Percentiles rank a stretch among this genome's conserved stretches.
Conservation (phyloP, 1,284 basidiomycete genomes). For the Puccinia novopanici region DNA sequence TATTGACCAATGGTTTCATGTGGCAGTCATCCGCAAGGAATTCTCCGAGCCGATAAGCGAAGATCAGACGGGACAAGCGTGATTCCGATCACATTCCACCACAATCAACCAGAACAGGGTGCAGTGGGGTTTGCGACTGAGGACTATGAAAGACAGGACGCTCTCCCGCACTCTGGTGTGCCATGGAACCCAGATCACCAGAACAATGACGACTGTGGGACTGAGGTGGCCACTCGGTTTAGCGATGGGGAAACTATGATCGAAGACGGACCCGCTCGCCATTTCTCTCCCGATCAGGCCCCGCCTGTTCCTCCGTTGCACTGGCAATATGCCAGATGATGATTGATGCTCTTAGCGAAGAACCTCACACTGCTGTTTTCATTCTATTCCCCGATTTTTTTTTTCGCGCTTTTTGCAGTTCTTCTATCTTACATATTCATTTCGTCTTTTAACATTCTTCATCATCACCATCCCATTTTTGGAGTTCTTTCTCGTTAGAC, state of each 20-base stretch:
- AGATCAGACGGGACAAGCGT: constrained; percentile 2
- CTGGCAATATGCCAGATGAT: not conserved
- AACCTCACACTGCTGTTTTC: no score
- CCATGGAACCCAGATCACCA: not conserved
- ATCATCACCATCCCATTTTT: no score
- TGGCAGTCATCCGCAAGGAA: not conserved
- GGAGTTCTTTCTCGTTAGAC: no score
- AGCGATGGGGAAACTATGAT: constrained; percentile 10
- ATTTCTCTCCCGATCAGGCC: not conserved
- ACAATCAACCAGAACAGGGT: not conserved
- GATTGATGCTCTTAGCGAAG: no score
- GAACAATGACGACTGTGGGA: not conserved
- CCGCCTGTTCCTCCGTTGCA: not conserved
- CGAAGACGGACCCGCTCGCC: not conserved
- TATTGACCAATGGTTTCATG: not conserved
- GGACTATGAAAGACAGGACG: not conserved
- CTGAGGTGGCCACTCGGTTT: constrained; percentile 5
- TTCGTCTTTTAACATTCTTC: no score
- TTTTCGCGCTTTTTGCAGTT: no score
- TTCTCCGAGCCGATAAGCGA: not conserved
- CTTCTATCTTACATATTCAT: no score
- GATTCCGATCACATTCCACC: constrained; percentile 4
- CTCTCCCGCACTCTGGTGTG: not conserved
- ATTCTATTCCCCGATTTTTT: no score
- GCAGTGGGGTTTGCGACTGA: not conserved